Conservation (phyloP, 306 rosid genomes). For the cucumber (Cucumis sativus) region Cucumber_9930_V3 NC_026656.2:9691501-9692000, state of each 20-base stretch:
- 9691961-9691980: slow-evolving; percentile 85
- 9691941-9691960: slow-evolving; percentile 43
- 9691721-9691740: slow-evolving; percentile 48
- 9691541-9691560: not conserved
- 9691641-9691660: slow-evolving; percentile 62
- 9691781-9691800: not conserved
- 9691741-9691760: not conserved
- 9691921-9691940: slow-evolving; percentile 2
- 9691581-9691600: not conserved
- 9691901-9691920: not conserved
- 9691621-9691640: slow-evolving; percentile 84
- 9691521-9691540: not conserved
- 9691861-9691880: not conserved
- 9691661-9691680: slow-evolving; percentile 52
- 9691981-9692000: slow-evolving; percentile 57
- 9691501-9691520: not conserved
- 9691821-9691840: not conserved
- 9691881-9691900: not conserved
- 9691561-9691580: slow-evolving; percentile 1
- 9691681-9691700: slow-evolving; percentile 81
- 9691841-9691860: not conserved
- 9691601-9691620: slow-evolving; percentile 85
- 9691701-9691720: slow-evolving; percentile 75
- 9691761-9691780: not conserved
- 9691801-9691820: not conserved